Base-by-base conservation (phyloP, 768 basidiomycete species). In the Boletales sp. region DNA sequence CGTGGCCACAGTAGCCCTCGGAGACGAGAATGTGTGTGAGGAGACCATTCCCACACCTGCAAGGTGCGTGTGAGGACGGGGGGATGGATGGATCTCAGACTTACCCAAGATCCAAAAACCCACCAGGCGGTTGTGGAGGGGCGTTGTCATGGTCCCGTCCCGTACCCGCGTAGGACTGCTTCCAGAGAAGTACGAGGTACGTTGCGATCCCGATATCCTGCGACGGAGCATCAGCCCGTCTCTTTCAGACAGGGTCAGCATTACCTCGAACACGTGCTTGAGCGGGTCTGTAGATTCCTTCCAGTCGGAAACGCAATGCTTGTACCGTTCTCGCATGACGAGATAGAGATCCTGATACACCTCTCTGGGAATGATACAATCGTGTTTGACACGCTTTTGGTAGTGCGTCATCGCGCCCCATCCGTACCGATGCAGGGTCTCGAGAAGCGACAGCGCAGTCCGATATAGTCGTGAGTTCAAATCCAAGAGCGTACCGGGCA, bases 141-240 rank as follows among this genome's bases (percentile, higher is more conserved):
- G 21, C 21, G 21, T 21, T 21, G 21, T 4, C 21, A 21, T 21
- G 21, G 21, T 21, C 21, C 21, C 21, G 21, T 4, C 21, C 21
- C 33, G 33, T 11, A 10, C 33, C 9, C 33, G 35, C 60, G 60
- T 82, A 95, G 13, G 82, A 83, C 33, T 80, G 74, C 59, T 87
- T 90, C 95, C 95, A 97, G 4, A 97, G 71, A 1, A 95, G 76
- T 70, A 97, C 91, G 25, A 98, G 74, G 65, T 89, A 97, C 2
- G 92, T 91, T 3, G 93, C 93, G 38, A 98, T 94, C 14, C 91
- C 91, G 33, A 97, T 91, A 64, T 98, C 95, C 88, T 95, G 58
- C 31, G 41, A 34, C 14, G 36, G 32, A 8, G 32, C 11, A 25
- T 52, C 33, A 57, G 41, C 30, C 37, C 11, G 12, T n/a, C 18